Base-by-base conservation (phyloP, 176 grass and related monocot genomes). In the Leersia perrieri region DNA sequence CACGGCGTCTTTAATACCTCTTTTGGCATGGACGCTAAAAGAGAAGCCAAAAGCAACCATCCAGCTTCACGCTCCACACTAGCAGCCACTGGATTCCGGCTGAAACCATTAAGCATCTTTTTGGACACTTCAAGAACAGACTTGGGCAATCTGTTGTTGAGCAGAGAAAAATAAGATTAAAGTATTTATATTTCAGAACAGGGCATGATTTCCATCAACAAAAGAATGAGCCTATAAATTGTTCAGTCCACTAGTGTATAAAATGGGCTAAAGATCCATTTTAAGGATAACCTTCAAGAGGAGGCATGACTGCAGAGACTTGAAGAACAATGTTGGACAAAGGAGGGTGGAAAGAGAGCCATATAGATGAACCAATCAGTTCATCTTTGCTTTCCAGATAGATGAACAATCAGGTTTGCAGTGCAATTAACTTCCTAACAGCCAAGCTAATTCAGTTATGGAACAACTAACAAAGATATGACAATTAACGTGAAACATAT, bases 21-120 rank as follows among this genome's bases (percentile, higher is more conserved):
- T 93, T 88, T 98, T 77, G 95, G 95, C 95, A 98, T 95, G 45
- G 88, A 95, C 72, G 88, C 92, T 85, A 98, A 81, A 78, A 98
- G 88, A 74, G 95, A 98, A 57, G 92, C 90, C 86, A 98, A 89
- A 68, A 98, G 92, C 83, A 98, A 85, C 95, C 95, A 98, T 32
- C 95, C 90, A 70, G 90, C 86, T 90, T 95, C 95, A 83, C 90
- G 91, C 68, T 93, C 90, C 27, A 87, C 86, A 49, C 60, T 86
- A 82, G 95, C 90, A 84, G 88, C 92, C 60, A 84, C 73, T 78
- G 90, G 92, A 82, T 98, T 98, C 64, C 95, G 88, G 74, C 95
- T 98, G 66, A 84, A 88, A 33, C 72, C 73, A 88, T 87, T 89
- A 60, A 98, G 78, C 92, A 98, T 91, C 86, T 91, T 94, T 85